Evolutionary conservation across 2,329 filamentous ascomycete genomes (phyloP).

Genomic region (Neophaeococcomyces mojaviensis): DNA sequence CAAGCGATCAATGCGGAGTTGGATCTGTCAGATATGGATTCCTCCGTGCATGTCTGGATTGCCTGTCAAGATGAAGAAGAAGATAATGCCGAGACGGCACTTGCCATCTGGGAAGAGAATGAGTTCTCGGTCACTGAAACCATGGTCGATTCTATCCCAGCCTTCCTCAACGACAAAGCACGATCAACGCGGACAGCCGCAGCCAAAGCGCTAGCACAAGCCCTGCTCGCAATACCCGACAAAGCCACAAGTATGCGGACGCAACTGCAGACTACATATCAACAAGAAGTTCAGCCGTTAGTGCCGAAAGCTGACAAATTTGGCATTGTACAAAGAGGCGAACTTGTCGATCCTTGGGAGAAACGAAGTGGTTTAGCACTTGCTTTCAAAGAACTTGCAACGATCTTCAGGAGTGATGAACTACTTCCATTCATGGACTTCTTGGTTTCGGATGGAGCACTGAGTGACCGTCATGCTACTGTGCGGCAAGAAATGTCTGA

Average conservation of each 20-base stretch:
- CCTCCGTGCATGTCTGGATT: conserved; percentile 88
- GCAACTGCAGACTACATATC: conserved; percentile 63
- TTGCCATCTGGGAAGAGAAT: conserved; percentile 93
- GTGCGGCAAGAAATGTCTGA: conserved; percentile 90
- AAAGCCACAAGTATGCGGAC: conserved; percentile 57
- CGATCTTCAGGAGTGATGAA: conserved; percentile 58
- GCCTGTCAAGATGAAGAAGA: conserved; percentile 83
- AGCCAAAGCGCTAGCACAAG: conserved; percentile 71
- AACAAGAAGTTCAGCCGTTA: conserved; percentile 71
- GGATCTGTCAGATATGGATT: conserved; percentile 78
- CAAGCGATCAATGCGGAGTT: conserved; percentile 88
- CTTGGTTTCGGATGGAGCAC: conserved; percentile 73
- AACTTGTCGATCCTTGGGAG: conserved; percentile 86
- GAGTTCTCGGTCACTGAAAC: conserved; percentile 62
- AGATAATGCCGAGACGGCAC: conserved; percentile 76
- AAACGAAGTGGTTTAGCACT: conserved; percentile 80
- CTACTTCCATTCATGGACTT: conserved; percentile 76
- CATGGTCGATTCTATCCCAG: conserved; percentile 60
- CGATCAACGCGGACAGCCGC: conserved; percentile 75
- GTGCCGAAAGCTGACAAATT: conserved; percentile 82
- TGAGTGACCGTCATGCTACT: conserved; percentile 70
- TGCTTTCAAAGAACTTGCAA: conserved; percentile 74
- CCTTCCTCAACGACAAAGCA: conserved; percentile 74
- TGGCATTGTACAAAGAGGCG: conserved; percentile 86
- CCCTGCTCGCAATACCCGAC: conserved; percentile 53